These are phyloP conservation scores for Sanghuangporus baumii DNA, from an alignment of 1,284 basidiomycete genomes.

Conservation along the genomic window DNA sequence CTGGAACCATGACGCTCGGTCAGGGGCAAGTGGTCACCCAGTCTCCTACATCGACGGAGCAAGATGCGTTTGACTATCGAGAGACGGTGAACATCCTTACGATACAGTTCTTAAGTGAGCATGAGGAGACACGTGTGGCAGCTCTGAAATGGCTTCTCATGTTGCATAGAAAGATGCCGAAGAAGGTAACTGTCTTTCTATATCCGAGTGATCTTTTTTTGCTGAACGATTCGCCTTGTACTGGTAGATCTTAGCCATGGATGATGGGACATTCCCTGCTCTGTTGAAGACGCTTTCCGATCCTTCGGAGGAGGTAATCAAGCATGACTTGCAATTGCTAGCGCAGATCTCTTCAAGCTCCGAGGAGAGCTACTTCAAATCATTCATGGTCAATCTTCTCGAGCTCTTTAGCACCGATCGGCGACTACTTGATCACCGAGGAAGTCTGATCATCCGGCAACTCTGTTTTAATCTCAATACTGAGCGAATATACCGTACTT, in stretches of 20 bases:
- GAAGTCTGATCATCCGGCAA: slow-evolving; percentile 94
- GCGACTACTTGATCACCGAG: slow-evolving; percentile 84
- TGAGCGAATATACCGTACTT: slow-evolving; percentile 91
- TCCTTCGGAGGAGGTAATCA: slow-evolving; percentile 95
- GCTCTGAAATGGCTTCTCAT: slow-evolving; percentile 98
- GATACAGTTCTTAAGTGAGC: slow-evolving; percentile 91
- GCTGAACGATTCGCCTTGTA: not conserved
- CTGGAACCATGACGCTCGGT: slow-evolving; percentile 15
- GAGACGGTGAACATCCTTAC: slow-evolving; percentile 90
- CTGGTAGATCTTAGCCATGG: slow-evolving; percentile 83
- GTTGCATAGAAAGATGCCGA: slow-evolving; percentile 96
- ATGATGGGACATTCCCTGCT: slow-evolving; percentile 95
- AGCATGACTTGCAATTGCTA: slow-evolving; percentile 90
- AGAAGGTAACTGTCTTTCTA: slow-evolving; percentile 54
- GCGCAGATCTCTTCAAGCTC: slow-evolving; percentile 95
- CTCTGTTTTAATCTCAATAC: slow-evolving; percentile 93
- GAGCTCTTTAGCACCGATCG: slow-evolving; percentile 95
- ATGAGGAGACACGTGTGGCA: slow-evolving; percentile 93
- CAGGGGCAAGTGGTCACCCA: slow-evolving; percentile 20
- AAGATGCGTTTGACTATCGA: slow-evolving; percentile 87
- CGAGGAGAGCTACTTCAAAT: slow-evolving; percentile 92
- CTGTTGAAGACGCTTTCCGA: slow-evolving; percentile 95
- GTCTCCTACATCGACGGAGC: slow-evolving; percentile 30
- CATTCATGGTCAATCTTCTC: slow-evolving; percentile 93
- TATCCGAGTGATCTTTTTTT: not conserved